Evolutionary conservation across 2,329 filamentous ascomycete species (phyloP), one percentile per base, ranked within the genome.

Genomic region (Neonectria ditissima): DNA sequence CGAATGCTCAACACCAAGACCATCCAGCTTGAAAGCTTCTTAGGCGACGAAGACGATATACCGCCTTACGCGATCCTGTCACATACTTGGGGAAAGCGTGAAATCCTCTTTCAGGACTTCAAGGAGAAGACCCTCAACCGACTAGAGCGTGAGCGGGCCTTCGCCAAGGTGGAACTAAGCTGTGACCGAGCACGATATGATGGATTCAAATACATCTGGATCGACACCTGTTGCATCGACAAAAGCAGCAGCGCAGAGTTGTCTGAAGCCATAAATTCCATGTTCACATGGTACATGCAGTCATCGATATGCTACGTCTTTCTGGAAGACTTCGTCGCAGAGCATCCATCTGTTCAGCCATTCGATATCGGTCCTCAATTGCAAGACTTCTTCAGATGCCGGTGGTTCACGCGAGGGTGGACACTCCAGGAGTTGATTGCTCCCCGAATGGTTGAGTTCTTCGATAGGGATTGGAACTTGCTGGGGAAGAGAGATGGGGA

Each of bases 1-100:
- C 68, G 75, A 9, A 69, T 77, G 14, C 67, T 77, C 14, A 74
- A 77, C 55, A 65, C 63, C 1, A 18, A 55, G 11, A 73, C 64
- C 5, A 55, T 65, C 11, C 45, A 59, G 1, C 62, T 77, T 9
- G 63, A 72, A 39, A 64, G 62, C 18, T 76, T 76, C 44, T 59
- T 68, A 5, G 66, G 68, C 8, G 55, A 34, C 30, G 63, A 68
- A 18, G 50, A 18, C 0, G 57, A 69, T 4, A 61, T 65, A 7
- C 73, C 73, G 8, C 58, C 55, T 0, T 80, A 79, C 50, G 76
- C 73, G 1, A 80, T 80, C 22, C 69, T 80, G 0, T 80, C 77
- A 9, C 78, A 80, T 43, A 78, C 75, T 1, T 80, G 78, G 77
- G 72, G 62, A 1, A 53, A 65, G 2, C 68, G 71, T 3, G 77